A percentile compares a stretch with the other conserved stretches of the same genome.
phyloP scores from a whole-genome alignment of 176 grass and related monocot genomes.

The Oryza coarctata region DNA sequence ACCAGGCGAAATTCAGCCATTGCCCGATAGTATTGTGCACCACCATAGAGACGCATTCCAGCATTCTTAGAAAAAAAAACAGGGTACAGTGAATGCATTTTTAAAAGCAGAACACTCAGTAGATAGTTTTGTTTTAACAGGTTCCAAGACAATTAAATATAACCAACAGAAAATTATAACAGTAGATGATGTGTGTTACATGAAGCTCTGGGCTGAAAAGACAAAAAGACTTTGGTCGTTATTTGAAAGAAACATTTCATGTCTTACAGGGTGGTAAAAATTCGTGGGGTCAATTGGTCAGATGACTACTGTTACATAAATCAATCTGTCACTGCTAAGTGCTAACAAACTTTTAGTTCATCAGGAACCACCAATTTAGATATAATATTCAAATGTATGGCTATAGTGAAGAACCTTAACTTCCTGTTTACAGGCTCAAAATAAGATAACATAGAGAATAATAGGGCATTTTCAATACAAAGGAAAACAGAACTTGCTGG shows the following conservation, averaged over 20 bases:
- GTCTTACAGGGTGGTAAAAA: neutral
- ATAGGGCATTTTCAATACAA: neutral
- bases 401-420: neutral
- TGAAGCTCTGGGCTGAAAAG: neutral
- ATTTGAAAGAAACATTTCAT: neutral
- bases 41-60: constrained; percentile 94
- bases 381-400: neutral
- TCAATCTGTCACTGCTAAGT: neutral
- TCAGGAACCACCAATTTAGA: neutral
- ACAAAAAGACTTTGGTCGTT: neutral
- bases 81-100: neutral
- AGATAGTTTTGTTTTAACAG: neutral
- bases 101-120: neutral
- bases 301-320: neutral
- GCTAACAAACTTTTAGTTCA: neutral
- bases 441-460: neutral
- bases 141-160: neutral
- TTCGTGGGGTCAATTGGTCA: neutral
- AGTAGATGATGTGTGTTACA: neutral
- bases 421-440: neutral
- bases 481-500: constrained; percentile 52
- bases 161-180: neutral
- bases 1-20: constrained; percentile 96
- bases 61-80: constrained; percentile 64
- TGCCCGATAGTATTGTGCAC: constrained; percentile 92